Evolutionary conservation across 2,329 filamentous ascomycete genomes (phyloP), one percentile per base, ranked within the genome.

Genomic region (Cladophialophora immunda): DNA sequence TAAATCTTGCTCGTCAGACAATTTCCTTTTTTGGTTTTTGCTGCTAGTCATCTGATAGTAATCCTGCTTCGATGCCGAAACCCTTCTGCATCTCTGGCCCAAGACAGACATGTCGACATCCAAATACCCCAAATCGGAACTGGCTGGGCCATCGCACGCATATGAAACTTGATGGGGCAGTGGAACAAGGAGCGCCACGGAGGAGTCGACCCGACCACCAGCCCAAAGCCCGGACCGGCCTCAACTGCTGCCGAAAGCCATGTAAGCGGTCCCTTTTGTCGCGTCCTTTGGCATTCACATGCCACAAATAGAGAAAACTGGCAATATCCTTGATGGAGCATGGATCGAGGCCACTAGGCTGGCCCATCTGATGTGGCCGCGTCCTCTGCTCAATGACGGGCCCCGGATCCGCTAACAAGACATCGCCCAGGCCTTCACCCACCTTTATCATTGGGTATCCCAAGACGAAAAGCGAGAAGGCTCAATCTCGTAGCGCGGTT

Each of bases 361-460:
- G n/a, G n/a, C n/a, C n/a, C 41, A 22, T 47, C 19, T 47, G 41
- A 22, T 22, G 2, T 47, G 41, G 7, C 1, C n/a, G 4, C n/a
- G 4, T 47, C n/a, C 13, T 7, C n/a, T 45, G 13, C 45, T 13
- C 13, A 3, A 4, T 55, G 53, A 27, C 56, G 47, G 38, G 47
- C 56, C 36, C 56, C 27, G 22, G 13, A 47, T 30, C 30, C n/a
- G 25, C 25, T 22, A 47, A 47, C 19, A 58, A 38, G 56, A 47
- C 22, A 29, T 29, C 56, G 38, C 58, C 9, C 19, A 15, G n/a
- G 32, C 30, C 57, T 60, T 9, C 45, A 27, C n/a, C 58, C 9
- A 53, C 45, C 9, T 61, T 61, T 45, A 61, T 61, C 58, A 19
- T 53, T 53, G 58, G 58, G n/a, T 61, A 61, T 38, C 58, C 58